Conservation (phyloP, 1,284 basidiomycete genomes). For the Flammula alnicola region DNA sequence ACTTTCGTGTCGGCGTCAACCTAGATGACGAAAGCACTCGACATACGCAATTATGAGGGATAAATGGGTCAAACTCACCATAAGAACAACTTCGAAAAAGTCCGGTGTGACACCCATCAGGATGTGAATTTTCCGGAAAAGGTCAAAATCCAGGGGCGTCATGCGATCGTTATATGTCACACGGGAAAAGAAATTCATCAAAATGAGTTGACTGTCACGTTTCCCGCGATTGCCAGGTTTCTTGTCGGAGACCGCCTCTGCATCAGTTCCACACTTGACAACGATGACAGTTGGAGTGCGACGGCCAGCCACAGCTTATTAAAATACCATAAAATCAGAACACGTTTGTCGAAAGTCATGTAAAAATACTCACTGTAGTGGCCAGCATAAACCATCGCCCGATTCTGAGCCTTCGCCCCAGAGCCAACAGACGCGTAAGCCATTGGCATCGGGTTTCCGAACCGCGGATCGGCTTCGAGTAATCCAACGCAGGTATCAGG, state of each 20-base stretch:
- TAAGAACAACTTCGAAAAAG: conserved; percentile 96
- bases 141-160: conserved; percentile 96
- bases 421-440: conserved; percentile 90
- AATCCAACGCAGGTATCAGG: conserved; percentile 96
- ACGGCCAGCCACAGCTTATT: conserved; percentile 75
- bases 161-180: conserved; percentile 99
- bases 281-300: conserved; percentile 95
- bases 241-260: conserved; percentile 79
- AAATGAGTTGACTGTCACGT: conserved; percentile 96
- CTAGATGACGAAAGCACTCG: conserved; percentile 44
- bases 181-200: conserved; percentile 99
- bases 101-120: conserved; percentile 99
- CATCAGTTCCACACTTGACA: conserved; percentile 95
- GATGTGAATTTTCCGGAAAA: conserved; percentile 96
- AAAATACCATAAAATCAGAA: no score
- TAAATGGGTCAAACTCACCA: conserved; percentile 65
- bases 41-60: conserved; percentile 25
- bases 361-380: conserved; percentile 85
- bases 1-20: conserved; percentile 98
- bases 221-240: conserved; percentile 99
- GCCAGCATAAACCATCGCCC: conserved; percentile 98
- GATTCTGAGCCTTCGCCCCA: conserved; percentile 89
- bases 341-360: conserved; percentile 13
- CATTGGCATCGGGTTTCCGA: conserved; percentile 97
- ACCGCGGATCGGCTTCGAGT: conserved; percentile 92